Conservation (phyloP, 306 rosid genomes). For the Vigna nakashimae region DNA sequence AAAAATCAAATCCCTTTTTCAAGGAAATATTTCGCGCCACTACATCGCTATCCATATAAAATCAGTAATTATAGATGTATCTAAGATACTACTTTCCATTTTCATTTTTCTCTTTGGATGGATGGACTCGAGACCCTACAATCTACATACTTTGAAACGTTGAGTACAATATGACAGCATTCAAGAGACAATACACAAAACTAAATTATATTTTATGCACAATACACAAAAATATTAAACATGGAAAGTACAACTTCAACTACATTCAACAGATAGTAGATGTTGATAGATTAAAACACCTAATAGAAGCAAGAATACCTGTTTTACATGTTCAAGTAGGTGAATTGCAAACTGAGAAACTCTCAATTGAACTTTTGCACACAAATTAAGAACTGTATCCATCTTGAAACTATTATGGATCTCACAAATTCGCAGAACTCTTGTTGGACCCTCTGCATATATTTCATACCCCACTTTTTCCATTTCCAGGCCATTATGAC, state of each 20-base stretch:
- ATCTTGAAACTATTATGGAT: conserved; percentile 64
- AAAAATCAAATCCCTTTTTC: conserved; percentile 22
- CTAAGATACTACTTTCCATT: conserved; percentile 32
- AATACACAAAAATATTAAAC: conserved; percentile 24
- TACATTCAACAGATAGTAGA: conserved; percentile 12
- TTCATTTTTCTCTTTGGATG: conserved; percentile 22
- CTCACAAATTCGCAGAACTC: conserved; percentile 85
- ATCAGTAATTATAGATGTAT: conserved; percentile 21
- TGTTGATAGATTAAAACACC: conserved; percentile 36
- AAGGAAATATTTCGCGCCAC: conserved; percentile 34
- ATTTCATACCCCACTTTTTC: conserved; percentile 81
- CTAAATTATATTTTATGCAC: neutral
- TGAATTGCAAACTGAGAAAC: conserved; percentile 71
- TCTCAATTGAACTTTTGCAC: conserved; percentile 73
- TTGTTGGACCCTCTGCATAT: conserved; percentile 95
- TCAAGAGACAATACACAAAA: conserved; percentile 3
- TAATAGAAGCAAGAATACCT: conserved; percentile 59
- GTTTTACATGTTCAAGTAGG: conserved; percentile 74
- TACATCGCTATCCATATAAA: conserved; percentile 11
- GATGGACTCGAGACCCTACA: conserved; percentile 9
- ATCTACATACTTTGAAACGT: conserved; percentile 17
- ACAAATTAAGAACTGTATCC: conserved; percentile 51
- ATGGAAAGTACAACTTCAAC: conserved; percentile 26
- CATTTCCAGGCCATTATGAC: conserved; percentile 57
- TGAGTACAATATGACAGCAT: conserved; percentile 23